A percentile compares a stretch with the other conserved stretches of the same genome.
Conservation (phyloP, 495 filamentous ascomycete species). For the Penicillium crystallinum region DNA sequence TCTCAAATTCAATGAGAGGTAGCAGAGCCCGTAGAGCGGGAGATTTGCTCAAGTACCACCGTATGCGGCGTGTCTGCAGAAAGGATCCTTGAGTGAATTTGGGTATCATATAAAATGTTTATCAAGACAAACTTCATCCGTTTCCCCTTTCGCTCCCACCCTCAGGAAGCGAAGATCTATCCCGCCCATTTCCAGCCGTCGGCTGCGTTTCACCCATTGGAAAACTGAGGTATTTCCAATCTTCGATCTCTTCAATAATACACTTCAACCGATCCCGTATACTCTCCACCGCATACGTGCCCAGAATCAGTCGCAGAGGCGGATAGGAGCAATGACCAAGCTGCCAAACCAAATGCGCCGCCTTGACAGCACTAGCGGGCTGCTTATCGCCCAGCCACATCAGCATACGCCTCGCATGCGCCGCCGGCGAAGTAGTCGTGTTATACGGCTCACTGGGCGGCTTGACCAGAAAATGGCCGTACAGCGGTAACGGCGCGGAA, state of each 20-base stretch:
- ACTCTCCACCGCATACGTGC: conserved; percentile 92
- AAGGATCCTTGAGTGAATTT: background rate
- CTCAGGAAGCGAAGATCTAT: conserved; percentile 4
- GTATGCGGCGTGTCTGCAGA: background rate
- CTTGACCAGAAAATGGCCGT: conserved; percentile 90
- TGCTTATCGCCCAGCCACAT: conserved; percentile 91
- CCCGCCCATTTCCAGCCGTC: conserved; percentile 8
- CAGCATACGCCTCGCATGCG: conserved; percentile 90
- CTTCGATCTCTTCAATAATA: conserved; percentile 91
- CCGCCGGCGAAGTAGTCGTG: conserved; percentile 67
- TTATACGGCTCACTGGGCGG: conserved; percentile 77
- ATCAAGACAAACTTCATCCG: background rate
- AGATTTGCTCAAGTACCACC: too few species aligned
- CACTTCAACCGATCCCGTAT: conserved; percentile 82
- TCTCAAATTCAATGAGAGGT: too few species aligned
- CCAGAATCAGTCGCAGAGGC: conserved; percentile 76
- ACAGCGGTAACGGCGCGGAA: conserved; percentile 61
- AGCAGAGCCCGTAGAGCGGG: too few species aligned
- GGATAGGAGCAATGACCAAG: conserved; percentile 89
- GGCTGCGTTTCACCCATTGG: conserved; percentile 30
- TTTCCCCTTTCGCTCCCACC: conserved; percentile 5
- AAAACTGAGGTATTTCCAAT: conserved; percentile 78
- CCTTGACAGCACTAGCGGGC: conserved; percentile 87
- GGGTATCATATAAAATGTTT: conserved; percentile 1
- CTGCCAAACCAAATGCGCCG: conserved; percentile 96